Conservation (phyloP, 805 yeast genomes). For the Danielozyma ontarioensis region DNA sequence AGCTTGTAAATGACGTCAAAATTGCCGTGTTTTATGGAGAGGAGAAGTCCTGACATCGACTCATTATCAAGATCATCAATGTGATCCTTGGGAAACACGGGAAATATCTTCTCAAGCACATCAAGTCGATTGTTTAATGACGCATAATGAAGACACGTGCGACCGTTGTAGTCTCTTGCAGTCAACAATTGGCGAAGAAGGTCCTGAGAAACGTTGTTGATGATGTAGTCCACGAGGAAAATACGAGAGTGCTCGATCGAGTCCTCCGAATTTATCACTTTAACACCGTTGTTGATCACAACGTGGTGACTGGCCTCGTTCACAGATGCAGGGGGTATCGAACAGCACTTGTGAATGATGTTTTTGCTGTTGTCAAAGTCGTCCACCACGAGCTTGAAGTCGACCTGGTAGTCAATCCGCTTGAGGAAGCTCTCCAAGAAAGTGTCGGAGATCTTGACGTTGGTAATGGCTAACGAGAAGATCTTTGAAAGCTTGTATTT, state of each 20-base stretch:
- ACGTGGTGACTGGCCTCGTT: constrained; percentile 29
- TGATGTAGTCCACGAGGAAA: constrained; percentile 31
- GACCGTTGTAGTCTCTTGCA: constrained; percentile 60
- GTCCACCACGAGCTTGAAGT: constrained; percentile 64
- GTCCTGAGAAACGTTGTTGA: constrained; percentile 14
- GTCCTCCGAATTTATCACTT: constrained; percentile 33
- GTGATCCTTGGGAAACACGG: constrained; percentile 27
- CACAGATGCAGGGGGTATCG: constrained; percentile 32
- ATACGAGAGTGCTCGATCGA: constrained; percentile 32
- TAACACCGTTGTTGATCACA: constrained; percentile 40
- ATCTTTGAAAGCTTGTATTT: constrained; percentile 53
- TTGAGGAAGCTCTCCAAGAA: constrained; percentile 49
- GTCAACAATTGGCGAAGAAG: constrained; percentile 19
- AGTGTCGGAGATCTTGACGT: constrained; percentile 59
- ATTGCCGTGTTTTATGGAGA: constrained; percentile 70
- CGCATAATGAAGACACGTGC: constrained; percentile 85
- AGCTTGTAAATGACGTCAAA: constrained; percentile 34
- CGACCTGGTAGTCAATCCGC: constrained; percentile 42
- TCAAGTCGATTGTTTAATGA: constrained; percentile 50
- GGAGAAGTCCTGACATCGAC: constrained; percentile 75
- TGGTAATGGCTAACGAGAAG: constrained; percentile 63
- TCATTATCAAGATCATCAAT: constrained; percentile 60
- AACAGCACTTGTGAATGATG: constrained; percentile 65
- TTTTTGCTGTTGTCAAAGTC: constrained; percentile 50
- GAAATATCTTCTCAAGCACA: constrained; percentile 38